A percentile compares a stretch with the other conserved stretches of the same genome.
Evolutionary conservation across 768 basidiomycete genomes (phyloP).

Genomic region (Lactarius akahatsu): DNA sequence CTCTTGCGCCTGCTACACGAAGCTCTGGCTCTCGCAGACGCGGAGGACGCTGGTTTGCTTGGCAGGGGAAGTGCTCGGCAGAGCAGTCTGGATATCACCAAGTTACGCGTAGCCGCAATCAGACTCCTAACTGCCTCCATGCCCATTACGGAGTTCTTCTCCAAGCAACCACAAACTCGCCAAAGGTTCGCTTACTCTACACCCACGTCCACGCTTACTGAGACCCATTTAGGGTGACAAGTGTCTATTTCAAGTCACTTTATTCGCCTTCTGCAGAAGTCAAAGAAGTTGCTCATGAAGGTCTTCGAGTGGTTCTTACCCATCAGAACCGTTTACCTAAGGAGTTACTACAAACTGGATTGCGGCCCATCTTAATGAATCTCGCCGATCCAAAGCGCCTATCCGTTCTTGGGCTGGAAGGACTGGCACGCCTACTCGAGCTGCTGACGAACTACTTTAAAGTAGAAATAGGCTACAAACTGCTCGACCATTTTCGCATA

Average conservation of each 20-base stretch:
- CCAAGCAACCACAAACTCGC: conserved; percentile 77
- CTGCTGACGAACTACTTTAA: conserved; percentile 99
- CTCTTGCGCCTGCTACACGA: conserved; percentile 89
- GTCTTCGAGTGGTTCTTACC: conserved; percentile 81
- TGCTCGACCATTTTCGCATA: conserved; percentile 92
- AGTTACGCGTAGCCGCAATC: conserved; percentile 92
- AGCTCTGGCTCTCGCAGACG: conserved; percentile 92
- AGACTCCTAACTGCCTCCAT: conserved; percentile 91
- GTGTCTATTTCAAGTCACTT: conserved; percentile 97
- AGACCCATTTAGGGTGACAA: conserved; percentile 64
- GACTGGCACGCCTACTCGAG: conserved; percentile 89
- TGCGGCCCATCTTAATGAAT: conserved; percentile 97
- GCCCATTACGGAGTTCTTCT: conserved; percentile 92
- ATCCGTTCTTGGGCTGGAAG: conserved; percentile 89
- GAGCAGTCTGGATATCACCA: conserved; percentile 75
- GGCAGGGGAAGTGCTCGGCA: conserved; percentile 76
- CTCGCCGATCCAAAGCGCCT: conserved; percentile 94
- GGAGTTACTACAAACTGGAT: conserved; percentile 90
- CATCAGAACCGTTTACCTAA: conserved; percentile 92
- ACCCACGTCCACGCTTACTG: conserved; percentile 5
- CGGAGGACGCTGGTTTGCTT: conserved; percentile 82
- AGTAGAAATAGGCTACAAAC: conserved; percentile 97
- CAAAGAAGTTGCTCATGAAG: conserved; percentile 94
- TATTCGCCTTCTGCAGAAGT: conserved; percentile 90
- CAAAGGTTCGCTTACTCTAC: conserved; percentile 57